Conservation (phyloP, 2,329 filamentous ascomycete genomes). For the Aspergillus sclerotialis region DNA sequence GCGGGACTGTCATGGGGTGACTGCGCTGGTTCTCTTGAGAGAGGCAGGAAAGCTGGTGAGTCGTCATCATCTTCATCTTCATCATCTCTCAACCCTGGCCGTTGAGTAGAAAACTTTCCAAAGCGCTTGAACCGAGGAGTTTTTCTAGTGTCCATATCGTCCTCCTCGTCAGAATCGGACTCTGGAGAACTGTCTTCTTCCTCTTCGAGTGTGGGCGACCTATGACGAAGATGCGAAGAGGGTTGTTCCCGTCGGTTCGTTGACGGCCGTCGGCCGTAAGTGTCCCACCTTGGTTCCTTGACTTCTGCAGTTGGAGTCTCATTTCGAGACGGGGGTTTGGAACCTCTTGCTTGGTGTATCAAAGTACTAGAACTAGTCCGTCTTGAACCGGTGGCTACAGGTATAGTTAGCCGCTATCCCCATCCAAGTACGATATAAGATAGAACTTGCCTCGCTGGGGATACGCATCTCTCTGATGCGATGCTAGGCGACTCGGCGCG, state of each 20-base stretch:
- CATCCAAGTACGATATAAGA: constrained; percentile 2
- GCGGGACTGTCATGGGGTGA: constrained; percentile 13
- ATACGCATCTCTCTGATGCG: constrained; percentile 26
- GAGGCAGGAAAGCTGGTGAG: constrained; percentile 40
- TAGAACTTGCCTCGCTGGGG: constrained; percentile 19
- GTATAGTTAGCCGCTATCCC: too few relatives aligned
- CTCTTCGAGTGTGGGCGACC: constrained; percentile 26
- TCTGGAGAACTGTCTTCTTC: constrained; percentile 29
- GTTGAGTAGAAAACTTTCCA: constrained; percentile 33
- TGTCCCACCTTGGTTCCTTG: constrained; percentile 18
- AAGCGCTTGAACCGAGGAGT: constrained; percentile 29
- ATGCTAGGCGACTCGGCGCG: constrained; percentile 31
- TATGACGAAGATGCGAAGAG: constrained; percentile 14
- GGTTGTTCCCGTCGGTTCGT: constrained; percentile 18
- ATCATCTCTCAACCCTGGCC: constrained; percentile 24
- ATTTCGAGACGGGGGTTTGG: constrained; percentile 18
- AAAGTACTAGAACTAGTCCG: constrained; percentile 27
- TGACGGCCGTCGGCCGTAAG: constrained; percentile 15
- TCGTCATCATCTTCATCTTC: constrained; percentile 42
- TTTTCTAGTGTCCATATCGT: constrained; percentile 13
- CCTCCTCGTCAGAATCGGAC: constrained; percentile 25
- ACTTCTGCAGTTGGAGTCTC: constrained; percentile 16
- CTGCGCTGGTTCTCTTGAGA: constrained; percentile 19
- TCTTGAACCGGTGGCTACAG: constrained; percentile 11
- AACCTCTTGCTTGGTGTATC: constrained; percentile 18